Percentiles rank a stretch among this genome's conserved stretches.
Evolutionary conservation across 805 yeast species (phyloP).

Genomic region (Naumovozyma castellii): DNA sequence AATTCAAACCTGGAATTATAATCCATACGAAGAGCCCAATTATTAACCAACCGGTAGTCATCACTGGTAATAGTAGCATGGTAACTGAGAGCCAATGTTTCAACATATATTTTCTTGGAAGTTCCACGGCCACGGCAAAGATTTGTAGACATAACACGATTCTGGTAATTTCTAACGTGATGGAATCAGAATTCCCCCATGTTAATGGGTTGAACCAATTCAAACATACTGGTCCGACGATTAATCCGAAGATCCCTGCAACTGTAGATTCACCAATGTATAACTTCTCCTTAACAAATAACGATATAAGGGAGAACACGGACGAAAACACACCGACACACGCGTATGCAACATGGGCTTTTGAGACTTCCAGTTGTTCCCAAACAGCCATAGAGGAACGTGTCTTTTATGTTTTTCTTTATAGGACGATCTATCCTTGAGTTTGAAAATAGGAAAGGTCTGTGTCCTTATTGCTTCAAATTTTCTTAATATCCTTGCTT

Average conservation of each 20-base stretch:
- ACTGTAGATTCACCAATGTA: conserved; percentile 89
- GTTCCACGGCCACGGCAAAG: conserved; percentile 89
- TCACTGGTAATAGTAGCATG: conserved; percentile 69
- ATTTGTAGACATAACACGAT: conserved; percentile 79
- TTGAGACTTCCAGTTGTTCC: conserved; percentile 34
- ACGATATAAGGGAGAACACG: conserved; percentile 69
- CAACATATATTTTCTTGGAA: conserved; percentile 82
- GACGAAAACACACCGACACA: conserved; percentile 76
- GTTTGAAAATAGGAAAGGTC: too few species aligned
- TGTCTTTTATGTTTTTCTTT: neutral
- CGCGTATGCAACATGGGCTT: conserved; percentile 82
- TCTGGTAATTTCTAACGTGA: conserved; percentile 76
- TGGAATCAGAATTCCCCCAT: conserved; percentile 80
- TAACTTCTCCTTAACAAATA: conserved; percentile 71
- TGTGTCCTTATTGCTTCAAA: too few species aligned
- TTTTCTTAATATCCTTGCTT: too few species aligned
- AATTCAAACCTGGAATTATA: conserved; percentile 61
- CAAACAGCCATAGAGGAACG: conserved; percentile 25
- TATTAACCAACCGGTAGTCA: conserved; percentile 84
- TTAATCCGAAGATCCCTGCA: conserved; percentile 75
- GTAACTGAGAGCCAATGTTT: conserved; percentile 73
- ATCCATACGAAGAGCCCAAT: conserved; percentile 74
- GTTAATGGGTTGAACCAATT: conserved; percentile 72
- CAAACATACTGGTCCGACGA: conserved; percentile 80
- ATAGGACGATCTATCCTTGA: too few species aligned